phyloP scores from a whole-genome alignment of 1,139 yeast species.

The Sugiyamaella grinbergsii region DNA sequence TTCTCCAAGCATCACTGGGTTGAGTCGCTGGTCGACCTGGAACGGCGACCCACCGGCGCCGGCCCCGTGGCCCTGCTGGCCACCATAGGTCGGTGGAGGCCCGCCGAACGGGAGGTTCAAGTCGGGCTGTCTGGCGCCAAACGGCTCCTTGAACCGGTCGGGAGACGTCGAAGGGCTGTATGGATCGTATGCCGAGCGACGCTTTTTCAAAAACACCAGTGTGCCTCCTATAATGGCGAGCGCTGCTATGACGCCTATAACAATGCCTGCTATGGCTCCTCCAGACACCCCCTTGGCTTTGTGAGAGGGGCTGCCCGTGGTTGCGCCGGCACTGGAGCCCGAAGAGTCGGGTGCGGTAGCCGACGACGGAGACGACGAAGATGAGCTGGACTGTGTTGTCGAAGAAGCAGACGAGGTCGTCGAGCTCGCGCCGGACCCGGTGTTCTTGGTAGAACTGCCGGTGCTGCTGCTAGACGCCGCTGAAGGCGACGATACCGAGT shows the following conservation, averaged over 20 bases:
- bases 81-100: slow-evolving; percentile 17
- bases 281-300: slow-evolving; percentile 34
- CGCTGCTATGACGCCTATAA: slow-evolving; percentile 38
- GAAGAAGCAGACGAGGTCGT: slow-evolving; percentile 29
- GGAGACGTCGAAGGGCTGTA: slow-evolving; percentile 48
- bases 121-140: slow-evolving; percentile 29
- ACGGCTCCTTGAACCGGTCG: slow-evolving; percentile 37
- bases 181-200: slow-evolving; percentile 50
- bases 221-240: slow-evolving; percentile 50
- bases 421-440: too few relatives aligned
- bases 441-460: too few relatives aligned
- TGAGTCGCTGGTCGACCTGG: slow-evolving; percentile 65
- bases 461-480: slow-evolving; percentile 27
- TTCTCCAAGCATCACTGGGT: slow-evolving; percentile 72
- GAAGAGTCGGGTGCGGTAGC: slow-evolving; percentile 23
- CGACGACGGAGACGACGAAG: slow-evolving; percentile 21
- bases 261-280: slow-evolving; percentile 42
- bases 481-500: slow-evolving; percentile 30
- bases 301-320: slow-evolving; percentile 31
- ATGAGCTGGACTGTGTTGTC: slow-evolving; percentile 27
- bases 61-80: background rate
- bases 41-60: slow-evolving; percentile 45
- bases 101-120: slow-evolving; percentile 24
- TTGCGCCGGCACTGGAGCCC: slow-evolving; percentile 25
- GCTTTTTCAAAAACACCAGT: slow-evolving; percentile 50